Evolutionary conservation across 202 grass and related monocot genomes (phyloP).

Genomic region (Hordeum pubiflorum): DNA sequence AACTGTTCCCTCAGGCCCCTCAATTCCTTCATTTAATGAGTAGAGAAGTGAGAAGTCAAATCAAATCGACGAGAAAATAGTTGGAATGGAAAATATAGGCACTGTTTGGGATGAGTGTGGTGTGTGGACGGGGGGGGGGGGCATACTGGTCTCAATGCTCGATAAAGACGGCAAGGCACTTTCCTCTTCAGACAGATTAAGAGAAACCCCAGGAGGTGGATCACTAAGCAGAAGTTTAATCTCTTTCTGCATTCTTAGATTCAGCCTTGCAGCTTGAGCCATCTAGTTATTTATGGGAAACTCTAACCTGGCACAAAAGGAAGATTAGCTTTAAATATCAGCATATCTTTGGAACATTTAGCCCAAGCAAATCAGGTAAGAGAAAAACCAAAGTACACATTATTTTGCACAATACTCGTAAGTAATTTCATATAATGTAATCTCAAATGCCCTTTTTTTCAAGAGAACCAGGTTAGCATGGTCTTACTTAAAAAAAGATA

Average conservation of each 20-base stretch:
- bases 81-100: not conserved
- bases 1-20: constrained; percentile 66
- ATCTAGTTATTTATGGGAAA: constrained; percentile 30
- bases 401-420: not conserved
- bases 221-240: constrained; percentile 65
- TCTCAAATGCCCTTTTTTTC: not conserved
- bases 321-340: not conserved
- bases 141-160: constrained; percentile 63
- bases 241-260: constrained; percentile 87
- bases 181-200: constrained; percentile 52
- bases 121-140: not conserved
- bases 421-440: not conserved
- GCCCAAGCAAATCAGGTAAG: not conserved
- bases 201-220: constrained; percentile 72
- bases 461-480: not conserved
- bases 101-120: not conserved
- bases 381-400: not conserved
- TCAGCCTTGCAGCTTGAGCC: constrained; percentile 67
- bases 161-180: constrained; percentile 36
- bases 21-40: constrained; percentile 41
- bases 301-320: not conserved
- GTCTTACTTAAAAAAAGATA: not conserved
- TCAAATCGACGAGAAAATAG: constrained; percentile 5
- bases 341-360: not conserved
- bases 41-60: constrained; percentile 1